These are phyloP conservation scores for Excoecaria cochinchinensis DNA, from an alignment of 345 rosid genomes.

Conservation along the genomic window DNA sequence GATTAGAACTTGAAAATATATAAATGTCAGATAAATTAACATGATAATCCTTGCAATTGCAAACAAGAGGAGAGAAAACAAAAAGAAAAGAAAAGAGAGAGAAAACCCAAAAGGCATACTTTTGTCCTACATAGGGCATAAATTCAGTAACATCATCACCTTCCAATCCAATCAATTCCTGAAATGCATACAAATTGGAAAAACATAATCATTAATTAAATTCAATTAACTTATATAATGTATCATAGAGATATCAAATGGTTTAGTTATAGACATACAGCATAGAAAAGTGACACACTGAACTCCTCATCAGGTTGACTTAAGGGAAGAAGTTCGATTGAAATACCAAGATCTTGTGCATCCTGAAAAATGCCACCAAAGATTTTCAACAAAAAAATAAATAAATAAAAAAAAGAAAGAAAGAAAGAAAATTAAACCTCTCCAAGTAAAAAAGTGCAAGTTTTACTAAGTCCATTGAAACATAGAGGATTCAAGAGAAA, in stretches of 20 bases:
- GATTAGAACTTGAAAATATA: not conserved
- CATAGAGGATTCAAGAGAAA: slow-evolving; percentile 18
- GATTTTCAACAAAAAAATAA: too few relatives aligned
- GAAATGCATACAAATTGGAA: slow-evolving; percentile 20
- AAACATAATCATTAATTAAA: slow-evolving; percentile 3
- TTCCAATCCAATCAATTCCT: slow-evolving; percentile 82
- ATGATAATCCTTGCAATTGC: not conserved
- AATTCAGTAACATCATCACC: slow-evolving; percentile 57
- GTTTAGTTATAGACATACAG: slow-evolving; percentile 43
- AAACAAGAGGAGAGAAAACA: not conserved
- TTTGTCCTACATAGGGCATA: slow-evolving; percentile 63
- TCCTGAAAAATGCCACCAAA: slow-evolving; percentile 48
- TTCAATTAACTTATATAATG: not conserved
- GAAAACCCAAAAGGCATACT: slow-evolving; percentile 49
- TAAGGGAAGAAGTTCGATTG: slow-evolving; percentile 89
- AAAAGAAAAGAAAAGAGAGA: not conserved
- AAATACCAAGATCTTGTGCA: slow-evolving; percentile 92
- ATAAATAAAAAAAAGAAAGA: too few relatives aligned
- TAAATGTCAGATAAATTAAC: not conserved
- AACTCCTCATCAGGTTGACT: slow-evolving; percentile 62
- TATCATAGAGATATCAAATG: slow-evolving; percentile 22
- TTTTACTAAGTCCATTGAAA: slow-evolving; percentile 2
- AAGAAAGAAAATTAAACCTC: slow-evolving; percentile 4
- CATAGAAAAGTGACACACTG: slow-evolving; percentile 57
- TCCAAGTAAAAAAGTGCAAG: not conserved